Evolutionary conservation across 2,329 filamentous ascomycete genomes (phyloP), one percentile per base, ranked within the genome.

Genomic region (Ophiostoma sp.): DNA sequence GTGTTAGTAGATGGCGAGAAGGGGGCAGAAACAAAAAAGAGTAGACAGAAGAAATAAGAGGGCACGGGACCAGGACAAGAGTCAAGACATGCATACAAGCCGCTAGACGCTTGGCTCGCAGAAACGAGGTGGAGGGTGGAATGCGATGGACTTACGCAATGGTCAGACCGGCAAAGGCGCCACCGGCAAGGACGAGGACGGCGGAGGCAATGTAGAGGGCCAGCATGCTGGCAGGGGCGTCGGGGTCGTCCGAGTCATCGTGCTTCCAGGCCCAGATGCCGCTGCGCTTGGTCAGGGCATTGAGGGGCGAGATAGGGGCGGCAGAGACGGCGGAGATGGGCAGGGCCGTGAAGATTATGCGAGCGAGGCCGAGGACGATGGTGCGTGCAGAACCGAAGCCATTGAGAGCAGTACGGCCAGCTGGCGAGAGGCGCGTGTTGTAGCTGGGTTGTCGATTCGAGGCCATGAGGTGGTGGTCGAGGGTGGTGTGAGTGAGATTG

Each of bases 111-210:
- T 64, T 64, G 60, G 60, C 60, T 23, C 17, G 27, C 57, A 62
- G 57, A 33, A 33, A 62, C 27, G 11, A 17, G 11, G 20, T 6
- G 17, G 2, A 3, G 3, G 1, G 27, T 17, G 4, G 52, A 27
- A 54, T 54, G 4, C 39, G 6, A n/a, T 44, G 4, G 35, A 66
- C 88, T 78, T 81, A 90, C 85, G 92, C 92, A 77, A 95, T 93
- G 23, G 95, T 99, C 79, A 99, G 81, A 44, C 95, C 95, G 11
- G 95, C 95, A 81, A 99, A 99, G 54, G 92, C 93, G 73, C 95
- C 95, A 73, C 95, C 95, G 0, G 92, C 85, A 72, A 98, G 82
- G 11, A 98, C 95, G 70, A 99, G 85, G 33, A 88, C 85, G 72
- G 92, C 86, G 23, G 94, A 96, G 39, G 93, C 84, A 70, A 89